A percentile compares a stretch with the other conserved stretches of the same genome.
Evolutionary conservation across 306 rosid species (phyloP).

Genomic region (Rosa chinensis): DNA sequence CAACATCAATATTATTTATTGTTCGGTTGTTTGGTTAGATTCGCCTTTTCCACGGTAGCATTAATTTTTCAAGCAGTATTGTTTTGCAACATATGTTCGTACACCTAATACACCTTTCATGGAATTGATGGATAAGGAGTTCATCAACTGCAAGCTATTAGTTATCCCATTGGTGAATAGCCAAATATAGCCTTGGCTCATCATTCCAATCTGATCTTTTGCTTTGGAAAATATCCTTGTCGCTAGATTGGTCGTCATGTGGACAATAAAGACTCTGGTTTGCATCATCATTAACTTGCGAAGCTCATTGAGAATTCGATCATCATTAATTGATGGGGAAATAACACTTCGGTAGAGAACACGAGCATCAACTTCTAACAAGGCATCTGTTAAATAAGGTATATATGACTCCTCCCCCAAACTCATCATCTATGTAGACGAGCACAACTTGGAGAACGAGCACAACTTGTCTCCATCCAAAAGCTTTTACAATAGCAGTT

Average conservation of each 20-base stretch:
- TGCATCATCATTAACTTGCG: no score
- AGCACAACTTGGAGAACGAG: no score
- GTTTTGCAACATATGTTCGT: background rate
- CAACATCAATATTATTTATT: no score
- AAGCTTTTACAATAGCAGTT: no score
- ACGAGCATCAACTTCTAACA: no score
- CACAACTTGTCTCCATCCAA: no score
- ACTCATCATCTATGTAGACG: background rate
- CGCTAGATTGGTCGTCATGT: background rate
- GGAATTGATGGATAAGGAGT: background rate
- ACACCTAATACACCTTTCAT: background rate
- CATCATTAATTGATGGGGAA: background rate
- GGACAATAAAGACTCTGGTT: no score
- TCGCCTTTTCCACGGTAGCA: no score
- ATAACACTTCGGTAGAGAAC: background rate
- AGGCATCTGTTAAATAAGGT: no score
- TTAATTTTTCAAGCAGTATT: background rate
- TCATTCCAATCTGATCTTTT: background rate
- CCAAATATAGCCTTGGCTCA: background rate
- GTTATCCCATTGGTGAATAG: background rate
- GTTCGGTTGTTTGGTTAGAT: no score
- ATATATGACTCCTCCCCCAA: no score
- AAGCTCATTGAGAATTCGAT: background rate
- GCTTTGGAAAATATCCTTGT: background rate
- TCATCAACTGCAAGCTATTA: background rate